Evolutionary conservation across 768 basidiomycete genomes (phyloP), one percentile per base, ranked within the genome.

Genomic region (Amanita fuliginea): DNA sequence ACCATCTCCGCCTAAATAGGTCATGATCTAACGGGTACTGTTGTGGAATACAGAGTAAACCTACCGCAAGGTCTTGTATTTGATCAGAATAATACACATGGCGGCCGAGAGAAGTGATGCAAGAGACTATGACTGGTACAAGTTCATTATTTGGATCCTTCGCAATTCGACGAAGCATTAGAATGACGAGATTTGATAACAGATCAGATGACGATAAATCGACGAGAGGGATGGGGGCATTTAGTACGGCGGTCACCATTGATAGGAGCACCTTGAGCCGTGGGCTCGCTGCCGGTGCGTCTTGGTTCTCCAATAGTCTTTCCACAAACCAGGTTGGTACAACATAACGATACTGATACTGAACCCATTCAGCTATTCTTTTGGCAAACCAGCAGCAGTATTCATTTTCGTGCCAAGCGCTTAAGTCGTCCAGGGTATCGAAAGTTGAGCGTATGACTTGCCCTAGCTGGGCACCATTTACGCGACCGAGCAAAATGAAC

Each of bases 41-140:
- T 10, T 21, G 28, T 32, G 33, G 34, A 22, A 6, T 18, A 44
- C 30, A 26, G 33, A 45, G 35, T 16, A 21, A 41, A 62, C 75
- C 62, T 42, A 76, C 74, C 1, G 89, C 80, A 39, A 96, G 78
- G 60, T 96, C 94, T 59, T 91, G 89, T 44, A 93, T 90, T 65
- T 97, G 94, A 63, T 96, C 94, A 34, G 90, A 86, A 60, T 97
- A 97, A 68, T 96, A 94, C 47, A 95, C 81, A 59, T 95, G 92
- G 9, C 85, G 81, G 32, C 91, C 91, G 9, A 97, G 71, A 0
- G 92, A 87, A 2, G 85, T 72, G 37, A 94, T 83, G 59, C 86
- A 85, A 48, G 80, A 73, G 6, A 93, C 83, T 46, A 93, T 62
- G 6, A 74, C 63, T 0, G 80, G 73, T 9, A 97, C 67, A 8